Base-by-base conservation (phyloP, 192 early-diverging fungal genomes). In the Linnemannia schmuckeri region DNA sequence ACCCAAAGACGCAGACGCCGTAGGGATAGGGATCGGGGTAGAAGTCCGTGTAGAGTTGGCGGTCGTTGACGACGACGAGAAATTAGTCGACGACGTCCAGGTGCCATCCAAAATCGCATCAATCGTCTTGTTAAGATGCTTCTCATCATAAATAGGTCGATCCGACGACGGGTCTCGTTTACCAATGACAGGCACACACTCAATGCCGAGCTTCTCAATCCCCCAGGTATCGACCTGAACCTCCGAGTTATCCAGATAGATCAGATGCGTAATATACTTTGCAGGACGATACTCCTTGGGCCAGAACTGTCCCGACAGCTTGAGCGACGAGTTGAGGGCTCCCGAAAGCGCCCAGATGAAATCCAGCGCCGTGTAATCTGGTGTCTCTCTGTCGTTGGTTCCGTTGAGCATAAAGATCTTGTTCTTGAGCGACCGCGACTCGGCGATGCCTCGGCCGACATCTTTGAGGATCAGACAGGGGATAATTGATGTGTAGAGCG, bases 361-460 rank as follows among this genome's bases (percentile, higher is more conserved):
- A 70, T 96, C 95, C 63, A 95, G 20, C 0, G 94, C 95, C 0
- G 93, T 93, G 75, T 94, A 96, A 12, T 91, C 92, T 9, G 91
- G 86, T 9, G 94, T 95, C 76, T 95, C 94, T 37, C 94, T 89
- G 73, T 96, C 95, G 68, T 83, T 90, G 6, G 93, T 91, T 0
- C 94, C 94, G 55, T 95, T 95, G 46, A 96, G 83, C 68, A 96
- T 88, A 37, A 95, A 89, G 22, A 96, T 85, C 77, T 96, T 96
- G 79, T 90, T 87, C 55, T 89, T 88, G 63, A 93, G 77, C 13
- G 87, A 85, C 22, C 78, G 42, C 6, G 92, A 92, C 24, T 93
- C 82, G 24, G 90, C 91, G 52, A 96, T 91, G 1, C 91, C 88
- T 20, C 91, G 89, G 2, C 94, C 95, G 2, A 95, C 91, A 24